phyloP scores from a whole-genome alignment of 148 eudicot genomes.

The Rhododendron mucronatum region DNA sequence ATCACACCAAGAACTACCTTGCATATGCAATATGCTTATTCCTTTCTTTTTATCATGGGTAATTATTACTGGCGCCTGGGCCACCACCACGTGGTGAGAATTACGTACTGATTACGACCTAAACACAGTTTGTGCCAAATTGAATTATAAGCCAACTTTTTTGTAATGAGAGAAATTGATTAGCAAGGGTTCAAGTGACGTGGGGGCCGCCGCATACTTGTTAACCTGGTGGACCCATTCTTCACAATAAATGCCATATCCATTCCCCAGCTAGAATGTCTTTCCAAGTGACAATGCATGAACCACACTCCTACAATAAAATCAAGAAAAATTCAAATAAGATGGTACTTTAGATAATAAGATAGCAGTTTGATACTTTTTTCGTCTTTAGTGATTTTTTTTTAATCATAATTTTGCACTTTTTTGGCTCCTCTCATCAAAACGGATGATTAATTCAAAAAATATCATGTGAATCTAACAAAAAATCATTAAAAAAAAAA shows the following conservation, averaged over 20 bases:
- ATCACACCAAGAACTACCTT: background rate
- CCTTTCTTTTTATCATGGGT: background rate
- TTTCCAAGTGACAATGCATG: conserved; percentile 9
- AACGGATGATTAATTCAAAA: no score
- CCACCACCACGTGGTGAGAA: background rate
- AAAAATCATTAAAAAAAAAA: no score
- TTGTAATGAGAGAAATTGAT: background rate
- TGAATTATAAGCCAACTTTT: background rate
- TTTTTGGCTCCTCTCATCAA: no score
- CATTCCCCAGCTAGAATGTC: conserved; percentile 3
- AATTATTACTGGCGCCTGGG: background rate
- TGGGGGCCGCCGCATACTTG: background rate
- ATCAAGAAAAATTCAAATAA: background rate
- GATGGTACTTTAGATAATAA: no score
- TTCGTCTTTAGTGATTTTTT: no score
- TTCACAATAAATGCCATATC: background rate
- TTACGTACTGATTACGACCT: no score
- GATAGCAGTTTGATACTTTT: no score
- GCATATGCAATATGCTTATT: background rate
- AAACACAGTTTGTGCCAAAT: background rate
- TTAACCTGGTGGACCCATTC: background rate
- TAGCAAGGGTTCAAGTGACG: background rate
- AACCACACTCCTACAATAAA: conserved; percentile 2
- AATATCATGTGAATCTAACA: no score
- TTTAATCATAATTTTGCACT: no score